Evolutionary conservation across 2,329 filamentous ascomycete species (phyloP), one percentile per base, ranked within the genome.

Genomic region (Ascochyta pisi): DNA sequence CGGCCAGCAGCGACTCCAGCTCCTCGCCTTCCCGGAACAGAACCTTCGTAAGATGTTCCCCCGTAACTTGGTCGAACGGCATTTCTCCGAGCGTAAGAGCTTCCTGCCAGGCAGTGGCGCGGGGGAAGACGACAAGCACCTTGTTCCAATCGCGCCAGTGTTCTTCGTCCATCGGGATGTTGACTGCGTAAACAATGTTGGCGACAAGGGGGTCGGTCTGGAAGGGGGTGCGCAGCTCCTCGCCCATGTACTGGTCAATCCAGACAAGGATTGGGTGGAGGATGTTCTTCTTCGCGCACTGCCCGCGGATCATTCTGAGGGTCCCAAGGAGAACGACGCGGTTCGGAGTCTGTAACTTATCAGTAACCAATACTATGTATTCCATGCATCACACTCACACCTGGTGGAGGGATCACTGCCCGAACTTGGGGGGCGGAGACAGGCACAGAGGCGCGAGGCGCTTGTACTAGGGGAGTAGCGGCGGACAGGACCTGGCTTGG

Each of bases 241-340:
- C 50, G 1, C 53, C 46, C 59, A 65, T 64, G 41, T 52, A 16
- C 4, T 9, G 34, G 8, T 64, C 56, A 5, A 67, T 22, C 33
- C 62, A 62, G 9, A 29, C 15, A 16, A 43, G 41, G 10, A 60
- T 40, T 1, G 38, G n/a, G 35, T 13, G 34, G 12, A 52, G 46
- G 9, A 29, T 41, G 19, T 37, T 4, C 10, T 27, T 54, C 7
- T 45, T 50, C 5, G 9, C 16, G 16, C 51, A 53, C 16, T 54
- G 42, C 23, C 22, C 8, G 13, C 40, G 39, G 5, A 64, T 47
- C 27, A 64, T 47, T 12, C 38, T 48, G 15, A 65, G 46, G 2
- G 62, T 61, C 3, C 56, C 59, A 15, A 65, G 48, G 1, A 64
- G 43, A 19, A 65, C 16, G 10, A 46, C 22, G 10, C 59, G 60